A percentile compares a stretch with the other conserved stretches of the same genome.
Evolutionary conservation across 2,329 filamentous ascomycete species (phyloP).

Genomic region (Plectosphaerella sp.): DNA sequence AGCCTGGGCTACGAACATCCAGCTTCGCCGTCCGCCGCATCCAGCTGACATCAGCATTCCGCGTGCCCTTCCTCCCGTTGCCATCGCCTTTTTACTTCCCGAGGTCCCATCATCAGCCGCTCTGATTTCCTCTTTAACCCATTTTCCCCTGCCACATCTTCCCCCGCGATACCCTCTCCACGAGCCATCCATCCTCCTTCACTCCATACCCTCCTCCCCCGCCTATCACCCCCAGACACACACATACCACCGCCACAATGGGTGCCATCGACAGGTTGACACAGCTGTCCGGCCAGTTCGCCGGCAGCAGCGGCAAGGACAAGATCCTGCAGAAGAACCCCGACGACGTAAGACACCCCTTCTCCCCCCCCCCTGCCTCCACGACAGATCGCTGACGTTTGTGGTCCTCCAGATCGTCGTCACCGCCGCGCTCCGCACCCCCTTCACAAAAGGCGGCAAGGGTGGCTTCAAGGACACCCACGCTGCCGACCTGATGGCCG

Average conservation of each 20-base stretch:
- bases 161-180: neutral
- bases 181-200: neutral
- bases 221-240: neutral
- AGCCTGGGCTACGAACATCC: too few species aligned
- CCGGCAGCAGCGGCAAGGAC: slow-evolving; percentile 42
- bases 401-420: slow-evolving; percentile 66
- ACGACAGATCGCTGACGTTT: slow-evolving; percentile 17
- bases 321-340: slow-evolving; percentile 61
- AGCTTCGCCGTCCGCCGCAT: neutral
- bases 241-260: neutral
- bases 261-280: slow-evolving; percentile 48
- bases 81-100: neutral
- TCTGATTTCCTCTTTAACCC: neutral
- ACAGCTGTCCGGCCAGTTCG: slow-evolving; percentile 59
- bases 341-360: slow-evolving; percentile 51
- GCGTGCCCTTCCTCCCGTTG: neutral
- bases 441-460: slow-evolving; percentile 89
- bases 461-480: slow-evolving; percentile 94
- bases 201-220: neutral
- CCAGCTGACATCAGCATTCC: slow-evolving; percentile 3
- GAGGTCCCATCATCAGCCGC: neutral
- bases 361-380: neutral
- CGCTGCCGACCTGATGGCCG: slow-evolving; percentile 78
- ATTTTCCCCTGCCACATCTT: neutral
- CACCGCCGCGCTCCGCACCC: slow-evolving; percentile 84